A percentile compares a stretch with the other conserved stretches of the same genome.
These are phyloP conservation scores for Hirschioporus abietinus DNA, from an alignment of 768 basidiomycete species.

Conservation along the genomic window DNA sequence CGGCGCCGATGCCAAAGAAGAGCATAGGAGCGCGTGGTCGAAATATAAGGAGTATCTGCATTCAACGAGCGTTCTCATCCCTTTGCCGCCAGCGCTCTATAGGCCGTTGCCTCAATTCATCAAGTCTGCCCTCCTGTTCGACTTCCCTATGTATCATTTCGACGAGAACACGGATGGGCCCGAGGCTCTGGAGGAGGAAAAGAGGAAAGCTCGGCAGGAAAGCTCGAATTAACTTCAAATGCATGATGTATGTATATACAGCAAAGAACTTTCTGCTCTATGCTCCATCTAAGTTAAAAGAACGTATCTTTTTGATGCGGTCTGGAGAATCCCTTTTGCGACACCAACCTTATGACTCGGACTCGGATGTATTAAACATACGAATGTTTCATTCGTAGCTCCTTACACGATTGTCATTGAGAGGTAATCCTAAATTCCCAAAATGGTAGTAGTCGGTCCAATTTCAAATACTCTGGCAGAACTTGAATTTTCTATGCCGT, in stretches of 20 bases:
- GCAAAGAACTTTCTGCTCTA: too few species aligned
- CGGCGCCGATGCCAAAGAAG: constrained; percentile 28
- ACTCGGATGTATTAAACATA: not conserved
- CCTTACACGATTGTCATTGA: not conserved
- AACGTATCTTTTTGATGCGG: not conserved
- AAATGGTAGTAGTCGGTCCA: too few species aligned
- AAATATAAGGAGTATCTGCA: constrained; percentile 51
- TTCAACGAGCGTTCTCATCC: constrained; percentile 55
- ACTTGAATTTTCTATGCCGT: too few species aligned
- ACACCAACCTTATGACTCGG: not conserved
- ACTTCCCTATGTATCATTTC: constrained; percentile 59
- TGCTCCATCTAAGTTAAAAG: too few species aligned
- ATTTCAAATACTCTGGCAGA: too few species aligned
- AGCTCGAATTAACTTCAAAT: not conserved
- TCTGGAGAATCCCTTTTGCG: constrained; percentile 14
- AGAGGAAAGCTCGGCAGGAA: constrained; percentile 7
- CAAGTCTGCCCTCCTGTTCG: constrained; percentile 53
- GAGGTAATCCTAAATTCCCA: too few species aligned
- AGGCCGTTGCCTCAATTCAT: constrained; percentile 41
- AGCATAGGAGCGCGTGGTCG: constrained; percentile 37
- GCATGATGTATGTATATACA: constrained; percentile 1
- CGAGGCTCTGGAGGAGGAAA: constrained; percentile 35
- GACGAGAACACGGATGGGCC: constrained; percentile 45
- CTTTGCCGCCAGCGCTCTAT: constrained; percentile 54
- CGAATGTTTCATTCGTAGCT: not conserved